A percentile compares a stretch with the other conserved stretches of the same genome.
Conservation (phyloP, 352 stramenopile species). For the Peronospora destructor region DNA sequence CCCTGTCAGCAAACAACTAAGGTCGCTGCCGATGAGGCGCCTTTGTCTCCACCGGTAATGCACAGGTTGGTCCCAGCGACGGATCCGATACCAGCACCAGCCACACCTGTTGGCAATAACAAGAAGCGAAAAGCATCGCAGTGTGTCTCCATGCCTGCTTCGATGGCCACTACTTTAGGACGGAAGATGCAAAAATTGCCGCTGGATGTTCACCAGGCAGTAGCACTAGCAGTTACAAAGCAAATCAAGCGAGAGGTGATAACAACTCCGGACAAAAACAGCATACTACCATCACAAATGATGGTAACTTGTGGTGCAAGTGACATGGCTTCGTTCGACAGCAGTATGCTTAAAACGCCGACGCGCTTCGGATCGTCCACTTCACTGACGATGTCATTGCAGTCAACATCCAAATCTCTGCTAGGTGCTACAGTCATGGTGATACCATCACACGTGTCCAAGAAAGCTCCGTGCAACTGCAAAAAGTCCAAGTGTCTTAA, state of each 20-base stretch:
- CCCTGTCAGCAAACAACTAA: constrained; percentile 4
- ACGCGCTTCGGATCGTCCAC: constrained; percentile 9
- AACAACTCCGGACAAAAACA: constrained; percentile 6
- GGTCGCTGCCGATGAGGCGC: constrained; percentile 4
- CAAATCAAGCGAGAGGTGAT: constrained; percentile 19
- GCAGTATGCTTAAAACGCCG: constrained; percentile 27
- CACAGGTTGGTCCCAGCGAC: constrained; percentile 14
- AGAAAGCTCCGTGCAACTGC: constrained; percentile 90
- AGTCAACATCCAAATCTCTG: constrained; percentile 20
- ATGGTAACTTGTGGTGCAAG: background rate
- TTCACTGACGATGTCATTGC: constrained; percentile 20
- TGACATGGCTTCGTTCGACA: constrained; percentile 11
- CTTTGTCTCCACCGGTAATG: constrained; percentile 12
- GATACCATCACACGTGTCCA: constrained; percentile 19
- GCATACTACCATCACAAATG: constrained; percentile 7
- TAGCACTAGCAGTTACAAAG: constrained; percentile 19
- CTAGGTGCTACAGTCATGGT: constrained; percentile 3
- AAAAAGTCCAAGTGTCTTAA: constrained; percentile 98
- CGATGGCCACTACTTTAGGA: constrained; percentile 12
- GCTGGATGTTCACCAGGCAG: constrained; percentile 6
- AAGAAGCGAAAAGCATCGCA: constrained; percentile 22
- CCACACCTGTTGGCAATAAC: constrained; percentile 14
- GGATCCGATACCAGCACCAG: constrained; percentile 3
- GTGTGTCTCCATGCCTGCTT: constrained; percentile 18
- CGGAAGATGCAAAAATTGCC: constrained; percentile 11